A percentile compares a stretch with the other conserved stretches of the same genome.
phyloP scores from a whole-genome alignment of 1,284 basidiomycete genomes.

The Thecaphora thlaspeos region DNA sequence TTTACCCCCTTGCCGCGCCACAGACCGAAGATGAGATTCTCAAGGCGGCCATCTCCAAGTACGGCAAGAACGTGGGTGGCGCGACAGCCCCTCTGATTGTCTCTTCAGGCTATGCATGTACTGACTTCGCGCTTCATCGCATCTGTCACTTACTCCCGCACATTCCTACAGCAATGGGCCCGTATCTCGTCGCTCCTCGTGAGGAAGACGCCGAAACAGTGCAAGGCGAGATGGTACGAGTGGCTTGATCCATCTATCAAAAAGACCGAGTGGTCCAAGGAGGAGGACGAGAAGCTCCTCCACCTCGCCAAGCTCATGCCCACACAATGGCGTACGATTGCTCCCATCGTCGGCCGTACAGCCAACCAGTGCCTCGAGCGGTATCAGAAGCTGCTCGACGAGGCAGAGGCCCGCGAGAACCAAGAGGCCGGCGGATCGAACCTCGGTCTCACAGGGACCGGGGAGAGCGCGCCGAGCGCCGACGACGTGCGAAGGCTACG shows the following conservation, averaged over 20 bases:
- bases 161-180: slow-evolving; percentile 66
- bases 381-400: slow-evolving; percentile 95
- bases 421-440: slow-evolving; percentile 28
- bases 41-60: slow-evolving; percentile 58
- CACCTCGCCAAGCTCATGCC: slow-evolving; percentile 99
- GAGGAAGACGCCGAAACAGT: slow-evolving; percentile 98
- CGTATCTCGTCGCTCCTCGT: slow-evolving; percentile 97
- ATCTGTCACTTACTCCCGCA: slow-evolving; percentile 1
- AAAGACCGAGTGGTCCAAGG: slow-evolving; percentile 84
- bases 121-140: not conserved
- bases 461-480: slow-evolving; percentile 74
- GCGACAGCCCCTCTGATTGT: not conserved
- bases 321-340: slow-evolving; percentile 99
- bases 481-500: slow-evolving; percentile 85
- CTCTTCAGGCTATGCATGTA: not conserved
- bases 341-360: slow-evolving; percentile 97
- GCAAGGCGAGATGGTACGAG: slow-evolving; percentile 98
- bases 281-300: slow-evolving; percentile 94
- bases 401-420: slow-evolving; percentile 66
- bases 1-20: not conserved
- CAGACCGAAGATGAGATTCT: slow-evolving; percentile 57
- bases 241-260: slow-evolving; percentile 99
- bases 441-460: slow-evolving; percentile 76
- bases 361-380: slow-evolving; percentile 97
- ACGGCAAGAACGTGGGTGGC: slow-evolving; percentile 48